Base-by-base conservation (phyloP, 805 yeast species). In the Candida sakaeoensis region DNA sequence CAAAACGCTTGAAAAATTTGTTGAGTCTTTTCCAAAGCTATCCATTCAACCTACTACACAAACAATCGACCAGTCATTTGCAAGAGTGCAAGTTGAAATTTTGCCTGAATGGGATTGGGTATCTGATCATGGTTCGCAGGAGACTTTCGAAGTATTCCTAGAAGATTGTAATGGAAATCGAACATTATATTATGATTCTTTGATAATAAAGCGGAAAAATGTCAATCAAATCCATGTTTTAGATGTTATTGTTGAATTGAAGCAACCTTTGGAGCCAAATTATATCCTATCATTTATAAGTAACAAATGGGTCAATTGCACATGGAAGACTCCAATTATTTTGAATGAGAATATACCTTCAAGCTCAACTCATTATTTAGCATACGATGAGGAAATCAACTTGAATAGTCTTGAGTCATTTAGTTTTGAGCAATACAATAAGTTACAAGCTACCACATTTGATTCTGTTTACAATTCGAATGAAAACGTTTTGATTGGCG, bases 91-190 rank as follows among this genome's bases (percentile, higher is more conserved):
- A 45, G 60, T 90, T 2, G 87, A 79, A 38, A 59, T 87, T 2
- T 47, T 64, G 0, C 93, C 97, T 0, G 66, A 72, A 9, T 93
- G 95, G 85, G 68, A 65, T 13, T 90, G 97, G 96, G 6, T 37
- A 2, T 47, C 56, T 8, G 57, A 55, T 4, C 96, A 89, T 52
- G 85, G 85, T 0, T 60, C 55, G 19, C 64, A 75, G 1, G 91
- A 90, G 53, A 63, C 75, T 5, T 93, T 89, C 51, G 58, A 80
- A 22, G 45, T 93, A 2, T 39, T 87, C 3, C 85, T 88, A 2
- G 96, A 88, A 54, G 96, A 90, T 53, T 74, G 85, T 36, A 83
- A 86, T 54, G 95, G 96, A 4, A 91, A 86, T 43, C 70, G 66
- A 39, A 72, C 90, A 14, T 63, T 91, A n/a, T 78, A 69, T 51